phyloP scores from a whole-genome alignment of 2,329 filamentous ascomycete genomes.

The Colletotrichum sp. region DNA sequence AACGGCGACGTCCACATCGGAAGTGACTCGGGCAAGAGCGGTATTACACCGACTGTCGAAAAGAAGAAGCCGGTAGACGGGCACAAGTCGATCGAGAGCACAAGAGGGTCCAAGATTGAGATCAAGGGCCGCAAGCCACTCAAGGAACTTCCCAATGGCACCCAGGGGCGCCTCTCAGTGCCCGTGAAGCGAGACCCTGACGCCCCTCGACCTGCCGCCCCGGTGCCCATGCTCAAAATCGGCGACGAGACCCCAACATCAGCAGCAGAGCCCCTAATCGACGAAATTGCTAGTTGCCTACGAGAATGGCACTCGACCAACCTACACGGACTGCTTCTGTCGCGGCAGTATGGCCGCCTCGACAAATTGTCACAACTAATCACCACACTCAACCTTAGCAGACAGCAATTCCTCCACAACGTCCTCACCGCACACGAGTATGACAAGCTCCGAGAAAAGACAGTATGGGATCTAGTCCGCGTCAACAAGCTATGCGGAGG shows the following conservation, averaged over 20 bases:
- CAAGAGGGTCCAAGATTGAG: constrained; percentile 20
- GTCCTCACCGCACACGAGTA: constrained; percentile 90
- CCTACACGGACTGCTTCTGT: constrained; percentile 87
- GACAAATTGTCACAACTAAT: constrained; percentile 84
- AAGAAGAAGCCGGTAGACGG: constrained; percentile 38
- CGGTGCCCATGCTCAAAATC: constrained; percentile 96
- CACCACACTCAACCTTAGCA: constrained; percentile 79
- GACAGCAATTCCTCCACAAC: constrained; percentile 91
- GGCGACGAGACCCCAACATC: constrained; percentile 96
- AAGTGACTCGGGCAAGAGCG: constrained; percentile 61
- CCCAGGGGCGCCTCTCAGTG: constrained; percentile 47
- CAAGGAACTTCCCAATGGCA: constrained; percentile 43
- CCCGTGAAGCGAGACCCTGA: constrained; percentile 66
- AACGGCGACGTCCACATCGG: constrained; percentile 25
- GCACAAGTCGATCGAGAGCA: constrained; percentile 27
- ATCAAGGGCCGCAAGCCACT: constrained; percentile 24
- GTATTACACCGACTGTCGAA: constrained; percentile 44
- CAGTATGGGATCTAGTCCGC: constrained; percentile 92
- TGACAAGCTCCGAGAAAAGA: constrained; percentile 79
- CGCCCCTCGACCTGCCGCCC: constrained; percentile 81
- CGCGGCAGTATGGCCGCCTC: constrained; percentile 79
- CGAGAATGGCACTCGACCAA: constrained; percentile 99
- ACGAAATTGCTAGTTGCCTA: constrained; percentile 96
- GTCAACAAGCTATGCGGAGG: constrained; percentile 95
- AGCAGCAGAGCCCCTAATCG: constrained; percentile 85